Percentiles rank a stretch among this genome's conserved stretches.
Evolutionary conservation across 192 early-diverging fungal genomes (phyloP).

Genomic region (Geranomyces variabilis): DNA sequence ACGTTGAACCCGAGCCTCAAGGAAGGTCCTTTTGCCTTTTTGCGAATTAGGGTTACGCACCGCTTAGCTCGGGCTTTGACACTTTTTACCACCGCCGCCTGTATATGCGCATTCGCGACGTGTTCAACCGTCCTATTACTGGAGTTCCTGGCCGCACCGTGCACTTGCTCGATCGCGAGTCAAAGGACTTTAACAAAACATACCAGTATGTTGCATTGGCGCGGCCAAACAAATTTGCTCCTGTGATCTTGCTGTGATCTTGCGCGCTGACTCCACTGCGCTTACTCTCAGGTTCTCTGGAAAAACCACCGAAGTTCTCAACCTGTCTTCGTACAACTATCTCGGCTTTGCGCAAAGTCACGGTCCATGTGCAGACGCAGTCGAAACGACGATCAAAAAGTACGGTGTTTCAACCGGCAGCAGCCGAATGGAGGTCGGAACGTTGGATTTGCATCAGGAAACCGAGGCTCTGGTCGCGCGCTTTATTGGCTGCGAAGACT

Average conservation of each 20-base stretch:
- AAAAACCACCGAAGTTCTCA: slow-evolving; percentile 75
- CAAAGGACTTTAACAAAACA: slow-evolving; percentile 80
- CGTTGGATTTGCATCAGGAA: slow-evolving; percentile 69
- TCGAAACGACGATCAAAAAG: slow-evolving; percentile 73
- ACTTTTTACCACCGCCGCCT: slow-evolving; percentile 92
- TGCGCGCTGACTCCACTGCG: neutral
- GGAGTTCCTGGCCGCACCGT: slow-evolving; percentile 88
- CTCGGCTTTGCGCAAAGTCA: slow-evolving; percentile 92
- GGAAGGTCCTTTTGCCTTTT: no score
- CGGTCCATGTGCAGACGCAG: slow-evolving; percentile 94
- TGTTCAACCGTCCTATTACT: slow-evolving; percentile 93
- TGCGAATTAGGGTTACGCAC: slow-evolving; percentile 71
- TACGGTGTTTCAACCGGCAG: slow-evolving; percentile 74
- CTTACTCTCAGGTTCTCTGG: slow-evolving; percentile 66
- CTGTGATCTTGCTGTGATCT: neutral
- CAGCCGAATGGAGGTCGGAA: slow-evolving; percentile 66
- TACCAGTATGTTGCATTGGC: slow-evolving; percentile 64
- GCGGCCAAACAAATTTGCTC: no score
- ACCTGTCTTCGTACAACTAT: slow-evolving; percentile 97
- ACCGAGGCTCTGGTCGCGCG: slow-evolving; percentile 85
- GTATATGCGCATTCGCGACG: slow-evolving; percentile 86
- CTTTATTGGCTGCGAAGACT: slow-evolving; percentile 86
- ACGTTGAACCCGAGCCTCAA: no score
- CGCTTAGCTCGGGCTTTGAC: slow-evolving; percentile 94
- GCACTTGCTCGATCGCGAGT: slow-evolving; percentile 83